phyloP scores from a whole-genome alignment of 176 grass and related monocot genomes.

The Alloteropsis semialata region DNA sequence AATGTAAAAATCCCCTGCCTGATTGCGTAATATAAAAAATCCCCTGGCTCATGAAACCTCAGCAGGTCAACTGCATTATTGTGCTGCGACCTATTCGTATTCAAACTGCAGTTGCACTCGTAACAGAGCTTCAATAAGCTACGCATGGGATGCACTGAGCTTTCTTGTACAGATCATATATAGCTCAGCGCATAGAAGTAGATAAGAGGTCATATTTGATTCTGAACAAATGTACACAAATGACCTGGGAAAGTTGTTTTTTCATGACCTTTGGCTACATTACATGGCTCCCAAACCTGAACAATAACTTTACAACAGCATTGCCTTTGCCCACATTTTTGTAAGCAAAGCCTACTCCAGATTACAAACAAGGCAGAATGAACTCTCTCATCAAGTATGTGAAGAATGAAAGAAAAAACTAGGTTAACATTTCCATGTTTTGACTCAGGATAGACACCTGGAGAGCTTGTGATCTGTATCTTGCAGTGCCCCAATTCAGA shows the following conservation, averaged over 20 bases:
- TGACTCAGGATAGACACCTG: not conserved
- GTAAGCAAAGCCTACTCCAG: conserved; percentile 15
- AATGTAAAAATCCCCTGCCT: not conserved
- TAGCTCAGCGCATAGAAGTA: not conserved
- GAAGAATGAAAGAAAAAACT: conserved; percentile 1
- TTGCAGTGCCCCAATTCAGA: conserved; percentile 11
- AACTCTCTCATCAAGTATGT: conserved; percentile 1
- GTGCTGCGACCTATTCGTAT: not conserved
- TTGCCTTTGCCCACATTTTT: not conserved
- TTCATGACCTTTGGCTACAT: not conserved
- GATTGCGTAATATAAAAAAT: not conserved
- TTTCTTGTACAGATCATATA: not conserved
- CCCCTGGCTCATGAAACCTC: not conserved
- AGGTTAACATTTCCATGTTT: conserved; percentile 13
- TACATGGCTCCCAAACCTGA: not conserved
- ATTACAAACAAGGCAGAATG: not conserved
- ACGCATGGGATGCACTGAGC: not conserved
- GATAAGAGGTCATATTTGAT: not conserved
- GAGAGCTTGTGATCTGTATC: not conserved
- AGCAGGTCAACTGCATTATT: not conserved
- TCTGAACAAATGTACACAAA: not conserved
- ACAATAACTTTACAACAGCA: conserved; percentile 43
- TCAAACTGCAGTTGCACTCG: no score
- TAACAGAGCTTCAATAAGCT: not conserved
- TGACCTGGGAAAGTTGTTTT: not conserved